These are phyloP conservation scores for Senna siamea DNA, from an alignment of 306 rosid genomes.

Conservation along the genomic window DNA sequence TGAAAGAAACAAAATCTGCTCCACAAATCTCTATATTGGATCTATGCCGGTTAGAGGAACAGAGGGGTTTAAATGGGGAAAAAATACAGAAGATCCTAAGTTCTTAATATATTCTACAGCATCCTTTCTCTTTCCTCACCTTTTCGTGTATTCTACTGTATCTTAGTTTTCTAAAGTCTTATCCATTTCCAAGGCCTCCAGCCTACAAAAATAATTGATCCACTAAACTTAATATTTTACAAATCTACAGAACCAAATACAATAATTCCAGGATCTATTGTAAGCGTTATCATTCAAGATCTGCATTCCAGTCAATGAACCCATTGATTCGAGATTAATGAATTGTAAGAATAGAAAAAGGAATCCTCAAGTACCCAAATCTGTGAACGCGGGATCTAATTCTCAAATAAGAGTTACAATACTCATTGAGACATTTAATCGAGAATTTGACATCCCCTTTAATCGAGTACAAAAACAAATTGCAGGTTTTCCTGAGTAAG, in stretches of 20 bases:
- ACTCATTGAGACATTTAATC: background rate
- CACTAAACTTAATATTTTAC: background rate
- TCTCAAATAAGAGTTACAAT: background rate
- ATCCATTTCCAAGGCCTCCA: slow-evolving; percentile 12
- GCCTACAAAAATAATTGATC: background rate
- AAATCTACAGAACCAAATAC: slow-evolving; percentile 20
- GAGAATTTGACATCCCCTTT: background rate
- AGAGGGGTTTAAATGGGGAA: background rate
- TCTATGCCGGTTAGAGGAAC: background rate
- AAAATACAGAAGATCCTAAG: background rate
- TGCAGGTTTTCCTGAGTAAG: background rate
- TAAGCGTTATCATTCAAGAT: slow-evolving; percentile 2
- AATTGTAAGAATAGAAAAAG: background rate
- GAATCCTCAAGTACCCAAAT: background rate
- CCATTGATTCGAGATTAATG: slow-evolving; percentile 1
- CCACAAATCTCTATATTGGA: background rate
- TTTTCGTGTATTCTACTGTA: background rate
- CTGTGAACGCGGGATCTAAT: background rate
- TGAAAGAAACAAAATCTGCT: slow-evolving; percentile 25
- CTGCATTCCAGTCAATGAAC: slow-evolving; percentile 18
- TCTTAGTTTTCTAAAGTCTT: background rate
- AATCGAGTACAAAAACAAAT: background rate
- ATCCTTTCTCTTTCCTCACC: background rate
- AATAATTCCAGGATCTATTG: background rate
- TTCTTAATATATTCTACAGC: background rate